A percentile compares a stretch with the other conserved stretches of the same genome.
phyloP scores from a whole-genome alignment of 2,329 filamentous ascomycete species.

The Neoascochyta sp. region DNA sequence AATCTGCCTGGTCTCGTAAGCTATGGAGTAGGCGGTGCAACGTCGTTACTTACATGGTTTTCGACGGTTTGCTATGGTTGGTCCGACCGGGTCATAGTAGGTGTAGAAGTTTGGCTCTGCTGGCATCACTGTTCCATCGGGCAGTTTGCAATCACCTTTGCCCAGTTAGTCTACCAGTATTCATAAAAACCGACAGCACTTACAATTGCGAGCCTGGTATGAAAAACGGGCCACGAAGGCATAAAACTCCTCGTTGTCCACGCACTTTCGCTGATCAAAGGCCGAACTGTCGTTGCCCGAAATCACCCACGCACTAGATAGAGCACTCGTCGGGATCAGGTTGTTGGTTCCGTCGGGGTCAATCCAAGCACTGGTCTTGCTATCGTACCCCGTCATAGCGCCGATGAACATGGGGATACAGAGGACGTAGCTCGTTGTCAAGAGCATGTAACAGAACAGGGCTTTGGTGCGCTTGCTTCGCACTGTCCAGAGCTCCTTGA shows the following conservation, averaged over 20 bases:
- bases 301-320: constrained; percentile 7
- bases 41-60: constrained; percentile 2
- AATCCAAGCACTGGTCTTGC: constrained; percentile 24
- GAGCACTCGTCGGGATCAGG: constrained; percentile 21
- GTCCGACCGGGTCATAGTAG: too few species aligned
- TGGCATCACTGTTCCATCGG: too few species aligned
- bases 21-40: neutral
- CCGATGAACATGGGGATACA: constrained; percentile 29
- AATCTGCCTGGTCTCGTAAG: constrained; percentile 3
- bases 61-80: too few species aligned
- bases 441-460: constrained; percentile 30
- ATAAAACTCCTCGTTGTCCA: neutral
- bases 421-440: constrained; percentile 30
- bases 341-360: constrained; percentile 21
- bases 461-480: constrained; percentile 19
- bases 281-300: constrained; percentile 11
- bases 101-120: too few species aligned
- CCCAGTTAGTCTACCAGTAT: too few species aligned
- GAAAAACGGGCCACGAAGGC: too few species aligned
- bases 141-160: too few species aligned
- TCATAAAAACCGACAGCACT: too few species aligned
- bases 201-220: too few species aligned
- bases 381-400: constrained; percentile 38
- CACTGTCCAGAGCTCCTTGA: constrained; percentile 21
- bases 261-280: constrained; percentile 11